Evolutionary conservation across 805 yeast species (phyloP), one percentile per base, ranked within the genome.

Genomic region (Candida odintsovae): DNA sequence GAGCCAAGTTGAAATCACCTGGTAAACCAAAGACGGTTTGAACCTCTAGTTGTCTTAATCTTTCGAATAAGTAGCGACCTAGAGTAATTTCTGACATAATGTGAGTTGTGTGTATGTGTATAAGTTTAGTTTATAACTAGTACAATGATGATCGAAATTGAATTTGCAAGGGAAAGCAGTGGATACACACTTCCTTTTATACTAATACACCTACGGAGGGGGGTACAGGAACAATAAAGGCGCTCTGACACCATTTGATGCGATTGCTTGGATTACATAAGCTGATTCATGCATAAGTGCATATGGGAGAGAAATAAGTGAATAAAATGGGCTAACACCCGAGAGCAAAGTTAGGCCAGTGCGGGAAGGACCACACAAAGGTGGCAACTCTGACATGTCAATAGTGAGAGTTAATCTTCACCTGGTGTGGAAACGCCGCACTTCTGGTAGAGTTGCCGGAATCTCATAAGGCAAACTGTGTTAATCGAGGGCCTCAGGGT

Each of bases 11-110:
- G 78, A 83, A 84, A 67, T 85, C 92, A 59, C 90, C 90, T 50
- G 92, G 92, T 46, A 85, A 77, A 61, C 92, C 92, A 60, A 84
- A 85, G 62, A 85, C 73, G 58, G 90, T 82, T 57, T 77, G 73
- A 53, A 84, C 81, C 49, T 78, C 77, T 45, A 85, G 76, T 66
- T 87, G 92, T 66, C 74, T 77, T 56, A 87, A 71, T 72, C 95
- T 77, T 70, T 84, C 89, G 63, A 87, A 87, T 50, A 87, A 68
- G 62, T 83, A 87, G 56, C 80, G 77, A 61, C 95, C 95, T 57
- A 87, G 71, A 45, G 90, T 68, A 55, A 86, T 79, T 55, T 69
- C 69, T 28, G 51, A 39, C 57, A 53, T 54, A 4, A 43, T 50
- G 33, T 33, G 40, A 9, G 21, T 31, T 35, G 20, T n/a, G 40